A percentile compares a stretch with the other conserved stretches of the same genome.
Conservation (phyloP, 805 yeast species). For the Saturnispora quitensis region DNA sequence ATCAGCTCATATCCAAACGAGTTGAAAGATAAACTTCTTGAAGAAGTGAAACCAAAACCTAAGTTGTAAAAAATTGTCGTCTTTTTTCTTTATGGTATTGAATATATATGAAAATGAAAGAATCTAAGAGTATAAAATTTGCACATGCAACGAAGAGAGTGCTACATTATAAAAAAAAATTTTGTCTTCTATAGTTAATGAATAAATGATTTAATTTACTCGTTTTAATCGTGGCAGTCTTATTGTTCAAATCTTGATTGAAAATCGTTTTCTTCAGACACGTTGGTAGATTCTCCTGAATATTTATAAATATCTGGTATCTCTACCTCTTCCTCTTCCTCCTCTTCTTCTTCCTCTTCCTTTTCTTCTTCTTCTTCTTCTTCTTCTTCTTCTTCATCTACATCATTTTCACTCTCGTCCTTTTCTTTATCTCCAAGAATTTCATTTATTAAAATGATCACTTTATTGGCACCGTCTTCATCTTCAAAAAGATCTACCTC, state of each 20-base stretch:
- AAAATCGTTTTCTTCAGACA: not conserved
- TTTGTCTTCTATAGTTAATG: not conserved
- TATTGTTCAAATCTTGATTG: slow-evolving; percentile 5
- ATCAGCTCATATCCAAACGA: slow-evolving; percentile 34
- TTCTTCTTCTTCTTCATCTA: not conserved
- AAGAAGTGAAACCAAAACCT: slow-evolving; percentile 12
- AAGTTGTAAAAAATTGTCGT: slow-evolving; percentile 14
- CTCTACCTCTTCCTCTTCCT: not conserved
- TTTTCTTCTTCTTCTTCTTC: not conserved
- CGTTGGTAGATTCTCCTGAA: slow-evolving; percentile 6
- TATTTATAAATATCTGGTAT: not conserved
- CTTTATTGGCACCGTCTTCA: slow-evolving; percentile 28
- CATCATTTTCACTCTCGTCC: not conserved
- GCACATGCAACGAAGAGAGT: not conserved
- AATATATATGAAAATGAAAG: not conserved
- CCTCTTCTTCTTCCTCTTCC: not conserved
- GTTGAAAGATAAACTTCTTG: slow-evolving; percentile 24
- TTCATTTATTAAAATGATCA: slow-evolving; percentile 5
- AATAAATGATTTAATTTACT: not conserved
- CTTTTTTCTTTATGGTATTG: not conserved
- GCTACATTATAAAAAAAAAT: not conserved
- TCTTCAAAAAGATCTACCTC: slow-evolving; percentile 35
- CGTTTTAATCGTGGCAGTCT: not conserved
- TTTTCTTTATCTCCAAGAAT: slow-evolving; percentile 1
- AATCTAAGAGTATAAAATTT: not conserved